phyloP scores from a whole-genome alignment of 768 basidiomycete species.

The Trametes villosa region DNA sequence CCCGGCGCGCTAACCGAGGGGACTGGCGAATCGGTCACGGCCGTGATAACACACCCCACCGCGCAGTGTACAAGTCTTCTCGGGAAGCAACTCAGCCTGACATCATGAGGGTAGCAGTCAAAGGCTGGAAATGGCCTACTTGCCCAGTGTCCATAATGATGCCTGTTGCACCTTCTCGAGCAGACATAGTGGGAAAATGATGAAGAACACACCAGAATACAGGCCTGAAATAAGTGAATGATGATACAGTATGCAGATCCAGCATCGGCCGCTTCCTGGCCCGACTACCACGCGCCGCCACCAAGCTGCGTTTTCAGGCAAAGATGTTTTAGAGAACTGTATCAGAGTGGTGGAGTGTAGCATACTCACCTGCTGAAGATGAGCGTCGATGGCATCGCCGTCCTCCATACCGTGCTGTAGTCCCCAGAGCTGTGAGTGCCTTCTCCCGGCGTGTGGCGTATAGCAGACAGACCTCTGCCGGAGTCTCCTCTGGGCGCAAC shows the following conservation, averaged over 20 bases:
- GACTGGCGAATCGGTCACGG: no score
- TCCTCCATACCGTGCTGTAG: slow-evolving; percentile 63
- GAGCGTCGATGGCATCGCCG: slow-evolving; percentile 64
- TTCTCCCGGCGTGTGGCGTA: no score
- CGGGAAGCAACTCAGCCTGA: no score
- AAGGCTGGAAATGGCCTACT: no score
- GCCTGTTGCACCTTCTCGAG: no score
- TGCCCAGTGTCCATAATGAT: no score
- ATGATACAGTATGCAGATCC: slow-evolving; percentile 10
- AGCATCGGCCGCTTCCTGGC: neutral
- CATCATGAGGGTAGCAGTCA: no score
- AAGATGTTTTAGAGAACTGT: neutral
- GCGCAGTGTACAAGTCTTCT: no score
- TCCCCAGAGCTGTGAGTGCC: neutral
- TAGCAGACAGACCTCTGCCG: slow-evolving; percentile 49
- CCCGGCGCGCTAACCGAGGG: no score
- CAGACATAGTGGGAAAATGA: no score
- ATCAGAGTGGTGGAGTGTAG: neutral
- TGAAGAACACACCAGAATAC: slow-evolving; percentile 9
- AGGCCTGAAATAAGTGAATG: neutral
- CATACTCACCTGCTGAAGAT: slow-evolving; percentile 56
- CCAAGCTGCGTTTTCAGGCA: slow-evolving; percentile 4
- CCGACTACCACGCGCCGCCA: slow-evolving; percentile 2
- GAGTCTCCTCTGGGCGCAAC: slow-evolving; percentile 53
- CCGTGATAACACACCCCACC: no score